These are phyloP conservation scores for Penstemon newberryi DNA, from an alignment of 257 asterid genomes.

Conservation along the genomic window DNA sequence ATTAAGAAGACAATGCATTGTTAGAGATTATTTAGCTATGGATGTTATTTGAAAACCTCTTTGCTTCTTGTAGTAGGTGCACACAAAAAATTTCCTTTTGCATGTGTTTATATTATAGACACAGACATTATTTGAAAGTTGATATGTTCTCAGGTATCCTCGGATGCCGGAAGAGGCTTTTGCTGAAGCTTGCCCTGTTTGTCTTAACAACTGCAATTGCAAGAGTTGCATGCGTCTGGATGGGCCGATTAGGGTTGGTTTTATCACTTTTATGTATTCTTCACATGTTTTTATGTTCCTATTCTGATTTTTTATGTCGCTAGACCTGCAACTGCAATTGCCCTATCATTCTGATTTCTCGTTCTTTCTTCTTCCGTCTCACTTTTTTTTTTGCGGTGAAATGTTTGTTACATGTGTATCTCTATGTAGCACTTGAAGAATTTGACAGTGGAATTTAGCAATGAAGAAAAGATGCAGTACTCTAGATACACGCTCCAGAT, in stretches of 20 bases:
- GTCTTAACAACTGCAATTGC: slow-evolving; percentile 83
- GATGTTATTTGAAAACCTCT: slow-evolving; percentile 8
- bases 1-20: neutral
- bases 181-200: slow-evolving; percentile 79
- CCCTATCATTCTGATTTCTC: slow-evolving; percentile 1
- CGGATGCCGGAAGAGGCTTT: slow-evolving; percentile 63
- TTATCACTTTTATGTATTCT: neutral
- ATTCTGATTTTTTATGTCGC: slow-evolving; percentile 8
- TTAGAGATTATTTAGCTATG: neutral
- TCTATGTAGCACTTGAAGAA: slow-evolving; percentile 49
- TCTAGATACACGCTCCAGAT: slow-evolving; percentile 52
- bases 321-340: slow-evolving; percentile 5
- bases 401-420: slow-evolving; percentile 17
- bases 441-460: slow-evolving; percentile 29
- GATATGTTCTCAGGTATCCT: slow-evolving; percentile 69
- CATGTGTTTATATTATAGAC: slow-evolving; percentile 12
- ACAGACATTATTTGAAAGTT: slow-evolving; percentile 21
- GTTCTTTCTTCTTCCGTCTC: neutral
- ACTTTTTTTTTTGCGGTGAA: neutral
- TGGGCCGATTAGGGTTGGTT: slow-evolving; percentile 51
- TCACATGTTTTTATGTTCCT: slow-evolving; percentile 8
- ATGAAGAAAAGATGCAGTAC: slow-evolving; percentile 46
- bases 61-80: neutral
- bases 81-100: slow-evolving; percentile 2
- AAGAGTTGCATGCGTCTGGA: slow-evolving; percentile 79